Evolutionary conservation across 768 basidiomycete species (phyloP), one percentile per base, ranked within the genome.

Genomic region (Dendrothele bispora): DNA sequence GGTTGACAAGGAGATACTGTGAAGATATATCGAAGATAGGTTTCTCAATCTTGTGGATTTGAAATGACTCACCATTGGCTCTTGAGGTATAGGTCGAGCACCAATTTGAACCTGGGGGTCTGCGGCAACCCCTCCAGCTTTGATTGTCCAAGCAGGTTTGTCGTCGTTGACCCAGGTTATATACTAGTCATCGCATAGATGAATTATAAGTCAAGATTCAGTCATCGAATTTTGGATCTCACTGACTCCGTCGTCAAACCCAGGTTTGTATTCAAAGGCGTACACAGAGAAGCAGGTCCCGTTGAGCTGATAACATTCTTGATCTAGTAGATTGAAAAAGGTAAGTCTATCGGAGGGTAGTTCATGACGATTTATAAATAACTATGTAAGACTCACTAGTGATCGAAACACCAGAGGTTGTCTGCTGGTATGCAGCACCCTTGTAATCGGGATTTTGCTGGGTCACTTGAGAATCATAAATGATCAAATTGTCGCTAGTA

Each of bases 81-180:
- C 88, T 54, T 79, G 73, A 0, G 88, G 69, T 18, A 91, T 69
- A 3, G 79, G 73, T n/a, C 88, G 71, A 2, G 74, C 62, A 8
- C 72, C 62, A 36, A 89, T 82, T 50, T 84, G 74, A 0, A 75
- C 74, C 18, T 56, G 55, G 2, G 70, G 38, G 62, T 91, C 81
- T 0, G 76, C 60, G 1, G 61, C 81, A 38, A 88, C 49, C 8
- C 77, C 80, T 2, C 60, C 65, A 3, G 67, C 68, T 41, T 70
- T 65, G 38, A 86, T 49, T 7, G 82, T 84, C 85, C 84, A 86
- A 7, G 78, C 71, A 4, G 68, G 61, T 44, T 75, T 68, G 50
- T 65, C 72, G 43, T 83, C 65, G 57, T 73, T 83, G 46, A 88
- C 75, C 86, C 86, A 88, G 18, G 81, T 80, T 49, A 88, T 83